These are phyloP conservation scores for Tylopilus felleus DNA, from an alignment of 768 basidiomycete genomes.

Conservation along the genomic window DNA sequence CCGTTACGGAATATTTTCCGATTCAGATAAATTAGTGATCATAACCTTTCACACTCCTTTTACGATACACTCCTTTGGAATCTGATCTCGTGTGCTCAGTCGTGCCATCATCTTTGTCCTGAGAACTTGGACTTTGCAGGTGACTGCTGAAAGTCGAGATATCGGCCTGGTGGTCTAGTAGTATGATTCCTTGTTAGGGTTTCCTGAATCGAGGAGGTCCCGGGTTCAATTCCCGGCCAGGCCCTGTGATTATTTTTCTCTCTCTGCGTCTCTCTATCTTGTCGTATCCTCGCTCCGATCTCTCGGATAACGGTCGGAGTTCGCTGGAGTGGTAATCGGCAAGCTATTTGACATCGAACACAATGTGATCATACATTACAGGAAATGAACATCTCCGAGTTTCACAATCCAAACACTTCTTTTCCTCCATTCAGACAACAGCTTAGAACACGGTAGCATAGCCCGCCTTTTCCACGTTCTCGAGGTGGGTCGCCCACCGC, in stretches of 20 bases:
- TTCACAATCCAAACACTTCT: background rate
- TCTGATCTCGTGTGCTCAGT: background rate
- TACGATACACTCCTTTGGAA: constrained; percentile 5
- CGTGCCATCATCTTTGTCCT: background rate
- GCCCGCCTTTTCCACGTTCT: constrained; percentile 27
- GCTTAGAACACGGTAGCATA: constrained; percentile 26
- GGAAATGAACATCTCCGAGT: background rate
- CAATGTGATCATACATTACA: background rate
- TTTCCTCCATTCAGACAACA: background rate
- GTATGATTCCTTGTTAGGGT: constrained; percentile 66
- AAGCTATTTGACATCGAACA: background rate
- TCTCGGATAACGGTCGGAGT: constrained; percentile 1
- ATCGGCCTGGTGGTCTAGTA: constrained; percentile 59
- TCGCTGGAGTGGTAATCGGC: background rate
- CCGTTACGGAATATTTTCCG: constrained; percentile 33
- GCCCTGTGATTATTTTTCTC: constrained; percentile 28
- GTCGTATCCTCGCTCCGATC: no score
- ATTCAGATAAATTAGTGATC: constrained; percentile 19
- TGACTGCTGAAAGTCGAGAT: accelerated
- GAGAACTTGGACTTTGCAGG: background rate
- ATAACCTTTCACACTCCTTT: constrained; percentile 9
- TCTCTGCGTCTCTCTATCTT: background rate
- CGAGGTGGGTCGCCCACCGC: constrained; percentile 35
- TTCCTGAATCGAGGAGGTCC: constrained; percentile 49
- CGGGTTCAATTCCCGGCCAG: constrained; percentile 59